phyloP scores from a whole-genome alignment of 1,284 basidiomycete species.

The Heterobasidion occidentale region DNA sequence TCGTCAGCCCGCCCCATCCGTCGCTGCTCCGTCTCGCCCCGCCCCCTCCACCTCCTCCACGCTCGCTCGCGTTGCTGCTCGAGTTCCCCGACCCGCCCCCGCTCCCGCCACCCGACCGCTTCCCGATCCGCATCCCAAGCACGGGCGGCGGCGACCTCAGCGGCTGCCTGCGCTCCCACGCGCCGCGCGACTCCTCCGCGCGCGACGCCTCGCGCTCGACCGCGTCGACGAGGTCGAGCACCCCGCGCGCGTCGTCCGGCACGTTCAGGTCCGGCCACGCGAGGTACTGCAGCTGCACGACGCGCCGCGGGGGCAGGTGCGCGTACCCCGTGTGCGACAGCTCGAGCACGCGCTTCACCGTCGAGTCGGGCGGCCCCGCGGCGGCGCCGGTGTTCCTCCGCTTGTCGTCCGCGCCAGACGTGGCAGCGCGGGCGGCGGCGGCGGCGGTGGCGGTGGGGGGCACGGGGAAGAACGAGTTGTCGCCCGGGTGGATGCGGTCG shows the following conservation, averaged over 20 bases:
- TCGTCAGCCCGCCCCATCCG: conserved; percentile 4
- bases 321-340: conserved; percentile 58
- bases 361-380: conserved; percentile 15
- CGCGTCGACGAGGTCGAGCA: conserved; percentile 63
- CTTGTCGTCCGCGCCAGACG: conserved; percentile 13
- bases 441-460: conserved; percentile 9
- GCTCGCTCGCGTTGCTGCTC: conserved; percentile 5
- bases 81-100: background rate
- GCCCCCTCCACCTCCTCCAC: conserved; percentile 3
- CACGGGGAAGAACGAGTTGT: conserved; percentile 19
- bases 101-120: background rate
- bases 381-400: conserved; percentile 1
- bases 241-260: conserved; percentile 69
- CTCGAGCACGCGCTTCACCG: conserved; percentile 65
- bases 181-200: conserved; percentile 33
- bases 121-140: background rate
- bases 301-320: conserved; percentile 44
- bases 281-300: conserved; percentile 83
- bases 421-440: conserved; percentile 7
- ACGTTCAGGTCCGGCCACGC: conserved; percentile 95
- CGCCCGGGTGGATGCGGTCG: conserved; percentile 16
- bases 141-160: background rate
- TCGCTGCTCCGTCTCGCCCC: conserved; percentile 4
- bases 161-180: conserved; percentile 25
- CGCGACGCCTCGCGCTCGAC: conserved; percentile 54